A percentile compares a stretch with the other conserved stretches of the same genome.
These are phyloP conservation scores for Vitis hybrid DNA, from an alignment of 177 flowering plant species.

Conservation along the genomic window DNA sequence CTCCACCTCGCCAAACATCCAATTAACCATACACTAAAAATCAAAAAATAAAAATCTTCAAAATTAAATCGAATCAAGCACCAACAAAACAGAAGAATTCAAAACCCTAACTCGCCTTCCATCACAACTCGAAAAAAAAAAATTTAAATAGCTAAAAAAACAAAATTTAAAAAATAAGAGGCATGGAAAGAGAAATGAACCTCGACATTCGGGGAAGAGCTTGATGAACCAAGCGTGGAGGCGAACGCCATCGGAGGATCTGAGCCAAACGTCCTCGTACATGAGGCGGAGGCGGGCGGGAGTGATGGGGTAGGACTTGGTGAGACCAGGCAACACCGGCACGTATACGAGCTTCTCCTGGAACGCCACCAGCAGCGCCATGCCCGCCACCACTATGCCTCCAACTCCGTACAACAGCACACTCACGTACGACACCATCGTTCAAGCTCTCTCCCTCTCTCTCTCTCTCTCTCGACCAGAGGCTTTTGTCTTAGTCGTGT, in stretches of 20 bases:
- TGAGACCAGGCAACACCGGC: slow-evolving; percentile 89
- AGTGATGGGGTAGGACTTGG: slow-evolving; percentile 78
- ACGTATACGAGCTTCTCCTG: slow-evolving; percentile 95
- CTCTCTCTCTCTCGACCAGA: slow-evolving; percentile 3
- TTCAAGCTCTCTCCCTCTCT: background rate
- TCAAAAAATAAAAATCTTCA: background rate
- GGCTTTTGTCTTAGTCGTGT: background rate
- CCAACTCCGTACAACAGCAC: slow-evolving; percentile 80
- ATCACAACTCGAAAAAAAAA: background rate
- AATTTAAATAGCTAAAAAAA: background rate
- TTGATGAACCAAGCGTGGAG: slow-evolving; percentile 99
- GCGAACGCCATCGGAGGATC: slow-evolving; percentile 82
- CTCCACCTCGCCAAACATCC: background rate
- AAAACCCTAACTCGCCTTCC: background rate
- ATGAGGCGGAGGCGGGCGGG: slow-evolving; percentile 80
- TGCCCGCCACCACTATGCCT: slow-evolving; percentile 80
- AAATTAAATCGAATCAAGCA: background rate
- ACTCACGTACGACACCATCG: slow-evolving; percentile 66
- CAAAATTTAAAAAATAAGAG: background rate
- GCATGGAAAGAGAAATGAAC: slow-evolving; percentile 29
- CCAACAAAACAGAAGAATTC: background rate
- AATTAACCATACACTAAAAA: background rate
- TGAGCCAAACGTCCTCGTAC: slow-evolving; percentile 96
- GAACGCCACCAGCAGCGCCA: slow-evolving; percentile 86
- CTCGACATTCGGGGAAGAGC: slow-evolving; percentile 81